These are phyloP conservation scores for Suillus placidus DNA, from an alignment of 768 basidiomycete species.

Conservation along the genomic window DNA sequence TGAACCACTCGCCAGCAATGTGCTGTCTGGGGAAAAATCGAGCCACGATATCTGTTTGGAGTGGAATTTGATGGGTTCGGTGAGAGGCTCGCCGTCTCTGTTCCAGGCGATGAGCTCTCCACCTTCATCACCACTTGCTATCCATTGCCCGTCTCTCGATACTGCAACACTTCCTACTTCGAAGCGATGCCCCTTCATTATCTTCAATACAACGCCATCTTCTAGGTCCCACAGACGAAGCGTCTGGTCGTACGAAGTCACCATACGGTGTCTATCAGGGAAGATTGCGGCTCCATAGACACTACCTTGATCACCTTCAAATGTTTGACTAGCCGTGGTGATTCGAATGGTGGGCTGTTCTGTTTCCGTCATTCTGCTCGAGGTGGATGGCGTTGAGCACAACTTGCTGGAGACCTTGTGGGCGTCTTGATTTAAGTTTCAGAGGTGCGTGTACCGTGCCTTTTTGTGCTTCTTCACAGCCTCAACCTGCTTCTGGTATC, in stretches of 20 bases:
- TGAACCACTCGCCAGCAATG: too few relatives aligned
- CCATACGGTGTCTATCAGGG: slow-evolving; percentile 14
- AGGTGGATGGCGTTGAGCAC: too few relatives aligned
- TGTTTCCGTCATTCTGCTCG: background rate
- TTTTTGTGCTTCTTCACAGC: too few relatives aligned
- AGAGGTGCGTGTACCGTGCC: too few relatives aligned
- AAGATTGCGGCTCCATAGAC: background rate
- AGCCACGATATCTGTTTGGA: too few relatives aligned
- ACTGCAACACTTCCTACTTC: background rate
- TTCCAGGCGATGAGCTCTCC: background rate
- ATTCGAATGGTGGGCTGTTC: background rate
- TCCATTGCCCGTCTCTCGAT: background rate
- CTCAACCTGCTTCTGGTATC: too few relatives aligned
- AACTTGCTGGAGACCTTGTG: too few relatives aligned
- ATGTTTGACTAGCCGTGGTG: background rate
- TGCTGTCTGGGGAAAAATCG: too few relatives aligned
- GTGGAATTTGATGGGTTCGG: too few relatives aligned
- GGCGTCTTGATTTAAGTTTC: too few relatives aligned
- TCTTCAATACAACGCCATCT: background rate
- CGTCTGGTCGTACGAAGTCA: background rate
- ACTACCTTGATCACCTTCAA: background rate
- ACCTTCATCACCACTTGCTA: background rate
- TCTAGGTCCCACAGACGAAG: background rate
- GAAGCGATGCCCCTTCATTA: background rate
- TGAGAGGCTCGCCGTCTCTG: too few relatives aligned